These are phyloP conservation scores for Ophiostoma novo-ulmi DNA, from an alignment of 2,329 filamentous ascomycete genomes.

Conservation along the genomic window DNA sequence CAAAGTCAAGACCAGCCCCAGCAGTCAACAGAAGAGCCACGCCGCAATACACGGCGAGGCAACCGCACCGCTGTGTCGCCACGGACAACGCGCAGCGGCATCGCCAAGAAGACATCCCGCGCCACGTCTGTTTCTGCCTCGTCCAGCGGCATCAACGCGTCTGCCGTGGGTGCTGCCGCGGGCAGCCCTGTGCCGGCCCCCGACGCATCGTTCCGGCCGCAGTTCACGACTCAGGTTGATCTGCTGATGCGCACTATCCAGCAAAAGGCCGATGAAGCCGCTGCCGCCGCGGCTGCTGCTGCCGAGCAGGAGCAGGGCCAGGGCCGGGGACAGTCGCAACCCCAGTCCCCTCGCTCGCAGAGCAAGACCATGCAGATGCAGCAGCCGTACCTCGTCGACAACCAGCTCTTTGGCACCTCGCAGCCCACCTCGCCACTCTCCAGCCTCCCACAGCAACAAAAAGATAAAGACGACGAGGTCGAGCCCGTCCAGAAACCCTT, in stretches of 20 bases:
- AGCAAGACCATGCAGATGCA: background rate
- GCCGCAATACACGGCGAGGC: background rate
- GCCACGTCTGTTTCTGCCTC: background rate
- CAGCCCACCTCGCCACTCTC: background rate
- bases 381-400: background rate
- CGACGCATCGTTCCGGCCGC: conserved; percentile 36
- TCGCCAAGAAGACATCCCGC: background rate
- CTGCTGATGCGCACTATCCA: conserved; percentile 86
- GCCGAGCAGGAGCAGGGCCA: conserved; percentile 23
- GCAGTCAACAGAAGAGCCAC: background rate
- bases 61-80: background rate
- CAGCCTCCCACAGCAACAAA: background rate
- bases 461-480: conserved; percentile 9
- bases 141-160: conserved; percentile 31
- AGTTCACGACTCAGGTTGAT: conserved; percentile 79
- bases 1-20: background rate
- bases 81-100: background rate
- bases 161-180: conserved; percentile 34
- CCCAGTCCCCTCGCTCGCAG: background rate
- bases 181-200: background rate
- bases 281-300: conserved; percentile 28
- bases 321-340: conserved; percentile 37
- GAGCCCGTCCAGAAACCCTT: conserved; percentile 26
- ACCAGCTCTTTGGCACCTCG: background rate
- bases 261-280: conserved; percentile 47